phyloP scores from a whole-genome alignment of 345 rosid genomes.

The Aquilaria malaccensis region DNA sequence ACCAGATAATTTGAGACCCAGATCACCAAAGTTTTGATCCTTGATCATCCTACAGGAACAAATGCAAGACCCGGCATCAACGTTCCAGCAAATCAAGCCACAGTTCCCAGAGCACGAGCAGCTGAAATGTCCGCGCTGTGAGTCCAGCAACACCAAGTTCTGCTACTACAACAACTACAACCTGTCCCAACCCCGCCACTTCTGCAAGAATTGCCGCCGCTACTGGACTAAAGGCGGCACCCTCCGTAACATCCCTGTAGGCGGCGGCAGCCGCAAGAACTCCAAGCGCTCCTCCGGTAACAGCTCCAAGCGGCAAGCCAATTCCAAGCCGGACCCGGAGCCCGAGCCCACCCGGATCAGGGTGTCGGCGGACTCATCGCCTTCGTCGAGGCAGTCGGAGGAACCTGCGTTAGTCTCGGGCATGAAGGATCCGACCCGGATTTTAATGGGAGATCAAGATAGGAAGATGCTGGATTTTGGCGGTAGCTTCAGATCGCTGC shows the following conservation, averaged over 20 bases:
- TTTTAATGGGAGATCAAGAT: constrained; percentile 36
- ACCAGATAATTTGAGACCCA: not conserved
- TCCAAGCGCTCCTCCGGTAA: constrained; percentile 36
- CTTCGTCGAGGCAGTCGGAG: not conserved
- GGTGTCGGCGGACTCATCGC: constrained; percentile 14
- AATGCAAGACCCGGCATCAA: constrained; percentile 53
- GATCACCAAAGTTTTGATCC: not conserved
- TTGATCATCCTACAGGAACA: not conserved
- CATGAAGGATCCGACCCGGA: constrained; percentile 35
- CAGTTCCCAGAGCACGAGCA: constrained; percentile 78
- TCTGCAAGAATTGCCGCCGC: constrained; percentile 81
- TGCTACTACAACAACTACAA: constrained; percentile 97
- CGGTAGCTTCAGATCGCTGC: constrained; percentile 53
- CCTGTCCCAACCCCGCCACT: constrained; percentile 80
- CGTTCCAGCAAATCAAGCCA: constrained; percentile 31
- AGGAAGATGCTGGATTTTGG: constrained; percentile 30
- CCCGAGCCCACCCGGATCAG: constrained; percentile 20
- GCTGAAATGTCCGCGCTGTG: constrained; percentile 71
- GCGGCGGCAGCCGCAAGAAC: constrained; percentile 77
- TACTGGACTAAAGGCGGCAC: constrained; percentile 98
- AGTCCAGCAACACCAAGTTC: constrained; percentile 79
- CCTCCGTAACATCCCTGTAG: constrained; percentile 87
- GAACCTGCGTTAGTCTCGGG: not conserved
- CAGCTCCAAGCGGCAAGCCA: constrained; percentile 26
- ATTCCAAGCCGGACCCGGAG: constrained; percentile 23